A percentile compares a stretch with the other conserved stretches of the same genome.
Evolutionary conservation across 306 rosid species (phyloP).

Genomic region (Cucumis cinereus): DNA sequence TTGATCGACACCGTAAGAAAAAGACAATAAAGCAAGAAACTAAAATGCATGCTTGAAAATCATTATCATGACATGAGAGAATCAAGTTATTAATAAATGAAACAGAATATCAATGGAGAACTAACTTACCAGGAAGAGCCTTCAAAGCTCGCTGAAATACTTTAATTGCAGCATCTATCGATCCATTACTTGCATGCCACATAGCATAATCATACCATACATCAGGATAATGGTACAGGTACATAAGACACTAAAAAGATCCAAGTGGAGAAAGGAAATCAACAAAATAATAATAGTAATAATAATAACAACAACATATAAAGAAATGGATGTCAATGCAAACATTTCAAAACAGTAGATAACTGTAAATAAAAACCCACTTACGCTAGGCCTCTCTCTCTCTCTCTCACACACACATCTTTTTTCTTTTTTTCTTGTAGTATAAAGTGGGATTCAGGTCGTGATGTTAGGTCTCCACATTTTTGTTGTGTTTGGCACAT

Average conservation of each 20-base stretch:
- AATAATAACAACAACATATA: background rate
- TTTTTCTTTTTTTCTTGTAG: background rate
- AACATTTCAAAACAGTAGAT: background rate
- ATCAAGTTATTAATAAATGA: background rate
- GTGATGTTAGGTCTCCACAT: background rate
- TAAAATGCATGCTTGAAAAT: background rate
- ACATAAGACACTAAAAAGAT: conserved; percentile 81
- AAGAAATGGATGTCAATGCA: background rate
- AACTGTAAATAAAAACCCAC: background rate
- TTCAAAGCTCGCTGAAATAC: conserved; percentile 86
- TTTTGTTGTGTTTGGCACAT: background rate
- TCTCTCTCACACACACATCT: no score
- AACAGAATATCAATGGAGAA: background rate
- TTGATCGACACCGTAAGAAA: background rate
- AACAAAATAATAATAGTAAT: no score
- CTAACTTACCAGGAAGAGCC: conserved; percentile 81
- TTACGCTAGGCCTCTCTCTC: background rate
- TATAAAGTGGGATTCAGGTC: background rate
- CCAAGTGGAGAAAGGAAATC: conserved; percentile 15
- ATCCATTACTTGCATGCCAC: conserved; percentile 93
- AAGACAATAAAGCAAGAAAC: background rate
- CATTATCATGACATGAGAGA: background rate
- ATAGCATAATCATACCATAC: conserved; percentile 91
- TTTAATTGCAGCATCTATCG: conserved; percentile 86
- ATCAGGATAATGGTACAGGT: conserved; percentile 91